These are phyloP conservation scores for Artemisia argyi DNA, from an alignment of 129 eudicot genomes.

Conservation along the genomic window DNA sequence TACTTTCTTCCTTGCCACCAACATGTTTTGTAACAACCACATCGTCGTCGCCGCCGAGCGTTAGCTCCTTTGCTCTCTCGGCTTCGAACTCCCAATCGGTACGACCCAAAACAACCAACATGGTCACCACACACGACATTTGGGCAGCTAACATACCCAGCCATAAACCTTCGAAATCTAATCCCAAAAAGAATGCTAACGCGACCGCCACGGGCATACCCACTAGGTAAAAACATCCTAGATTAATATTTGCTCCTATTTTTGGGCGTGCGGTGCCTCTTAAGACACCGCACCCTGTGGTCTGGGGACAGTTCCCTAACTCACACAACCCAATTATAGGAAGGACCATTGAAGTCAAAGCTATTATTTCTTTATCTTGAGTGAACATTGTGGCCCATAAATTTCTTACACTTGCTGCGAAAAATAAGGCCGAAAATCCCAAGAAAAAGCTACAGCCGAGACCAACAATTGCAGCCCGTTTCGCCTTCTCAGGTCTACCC, in stretches of 20 bases:
- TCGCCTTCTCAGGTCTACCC: constrained; percentile 58
- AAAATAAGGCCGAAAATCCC: constrained; percentile 63
- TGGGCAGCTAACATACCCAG: constrained; percentile 84
- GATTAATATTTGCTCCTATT: constrained; percentile 73
- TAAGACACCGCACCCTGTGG: constrained; percentile 88
- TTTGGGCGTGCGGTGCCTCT: constrained; percentile 89
- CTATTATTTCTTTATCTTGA: constrained; percentile 62
- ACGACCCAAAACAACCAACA: constrained; percentile 64
- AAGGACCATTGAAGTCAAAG: constrained; percentile 61
- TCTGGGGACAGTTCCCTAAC: constrained; percentile 88
- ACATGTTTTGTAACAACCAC: background rate
- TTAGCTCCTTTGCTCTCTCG: constrained; percentile 61
- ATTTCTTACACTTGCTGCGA: constrained; percentile 58
- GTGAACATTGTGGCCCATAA: constrained; percentile 86
- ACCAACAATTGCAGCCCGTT: constrained; percentile 66
- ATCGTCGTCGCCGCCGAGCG: constrained; percentile 24
- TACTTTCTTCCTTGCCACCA: constrained; percentile 28
- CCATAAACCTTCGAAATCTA: constrained; percentile 82
- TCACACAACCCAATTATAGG: constrained; percentile 91
- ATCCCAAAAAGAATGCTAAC: constrained; percentile 51
- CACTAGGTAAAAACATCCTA: constrained; percentile 78
- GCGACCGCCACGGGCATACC: constrained; percentile 92
- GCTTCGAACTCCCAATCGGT: constrained; percentile 78
- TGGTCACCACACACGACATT: constrained; percentile 68
- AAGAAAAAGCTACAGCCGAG: constrained; percentile 53